Evolutionary conservation across 176 grass and related monocot genomes (phyloP), one percentile per base, ranked within the genome.

Genomic region (Oryza australiensis): DNA sequence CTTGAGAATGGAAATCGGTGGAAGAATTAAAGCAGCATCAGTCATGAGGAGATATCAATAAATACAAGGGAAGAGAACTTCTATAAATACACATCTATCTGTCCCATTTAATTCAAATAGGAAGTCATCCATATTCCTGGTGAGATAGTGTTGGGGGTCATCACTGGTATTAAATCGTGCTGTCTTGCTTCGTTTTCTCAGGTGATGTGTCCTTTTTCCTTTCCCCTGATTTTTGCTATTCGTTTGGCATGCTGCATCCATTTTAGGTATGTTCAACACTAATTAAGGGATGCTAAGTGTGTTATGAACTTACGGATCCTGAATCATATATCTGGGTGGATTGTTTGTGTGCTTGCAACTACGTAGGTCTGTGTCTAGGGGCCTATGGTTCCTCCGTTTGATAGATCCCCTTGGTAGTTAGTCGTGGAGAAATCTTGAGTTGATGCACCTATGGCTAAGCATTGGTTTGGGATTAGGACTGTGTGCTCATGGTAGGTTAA

Each of bases 21-120:
- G 34, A 68, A 68, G 18, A 68, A 68, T 68, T 68, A 37, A 37
- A 68, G 66, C 66, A 68, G 18, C 66, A 68, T 7, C 66, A 37
- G 66, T 5, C 66, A 37, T 37, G 32, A 37, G 66, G 66, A 37
- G 30, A 37, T 33, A 37, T 32, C 66, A 68, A 68, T 37, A 68
- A 68, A 68, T 68, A n/a, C 18, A 68, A 68, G 15, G 32, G 8
- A 37, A 68, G 30, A n/a, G 20, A 37, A 68, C n/a, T 60, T 60
- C 66, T 37, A n/a, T 22, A 68, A 37, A 3, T 37, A 11, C 20
- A 35, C 20, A 40, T 23, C 18, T 38, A n/a, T 40, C 33, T 69
- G 35, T 69, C 66, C 9, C 66, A 2, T 69, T 69, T 69, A 9
- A 3, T 10, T 3, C 20, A 40, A 69, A 23, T 69, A 0, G 7